Evolutionary conservation across 2,329 filamentous ascomycete species (phyloP), one percentile per base, ranked within the genome.

Genomic region (Fusarium neocosmosporiellum): DNA sequence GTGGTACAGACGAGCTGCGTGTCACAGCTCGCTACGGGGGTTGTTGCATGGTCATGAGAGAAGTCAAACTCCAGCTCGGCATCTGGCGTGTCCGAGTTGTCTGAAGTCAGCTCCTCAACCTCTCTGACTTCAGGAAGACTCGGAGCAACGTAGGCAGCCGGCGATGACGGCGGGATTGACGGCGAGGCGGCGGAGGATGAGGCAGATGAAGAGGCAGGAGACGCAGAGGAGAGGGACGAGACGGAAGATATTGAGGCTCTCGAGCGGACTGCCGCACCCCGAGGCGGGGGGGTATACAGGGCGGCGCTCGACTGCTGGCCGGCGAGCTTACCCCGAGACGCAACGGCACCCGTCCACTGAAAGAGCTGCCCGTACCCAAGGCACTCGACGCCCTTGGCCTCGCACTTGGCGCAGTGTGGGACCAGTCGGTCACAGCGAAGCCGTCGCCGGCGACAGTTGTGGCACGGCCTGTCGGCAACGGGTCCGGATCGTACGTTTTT

Each of bases 331-430:
- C 83, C 83, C 27, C 83, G 79, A 46, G 81, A 84, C 14, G 83
- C 83, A 34, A 84, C 81, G 60, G 86, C 85, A 16, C 84, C 83
- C 22, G 86, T 87, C 87, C 87, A 89, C 53, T 86, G 81, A 59
- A 88, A 86, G 41, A 88, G 80, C 75, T 86, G 86, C 41, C 86
- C 86, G 69, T 88, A 88, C 36, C 87, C 87, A 37, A 88, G 83
- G 72, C 87, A 89, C 70, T 88, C 85, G 70, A 84, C 81, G 36
- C 86, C 86, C 20, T 84, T 82, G 46, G 82, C 81, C 60, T 81
- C 74, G 69, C 87, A 88, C 81, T 88, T 88, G 74, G 84, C 83
- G 78, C 87, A 88, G 69, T 84, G 83, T 58, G 87, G 87, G 50
- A 85, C 80, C 37, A 86, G 84, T 59, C 85, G 83, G 75, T 89